phyloP scores from a whole-genome alignment of 2,329 filamentous ascomycete species.

The Huntiella abstrusa region DNA sequence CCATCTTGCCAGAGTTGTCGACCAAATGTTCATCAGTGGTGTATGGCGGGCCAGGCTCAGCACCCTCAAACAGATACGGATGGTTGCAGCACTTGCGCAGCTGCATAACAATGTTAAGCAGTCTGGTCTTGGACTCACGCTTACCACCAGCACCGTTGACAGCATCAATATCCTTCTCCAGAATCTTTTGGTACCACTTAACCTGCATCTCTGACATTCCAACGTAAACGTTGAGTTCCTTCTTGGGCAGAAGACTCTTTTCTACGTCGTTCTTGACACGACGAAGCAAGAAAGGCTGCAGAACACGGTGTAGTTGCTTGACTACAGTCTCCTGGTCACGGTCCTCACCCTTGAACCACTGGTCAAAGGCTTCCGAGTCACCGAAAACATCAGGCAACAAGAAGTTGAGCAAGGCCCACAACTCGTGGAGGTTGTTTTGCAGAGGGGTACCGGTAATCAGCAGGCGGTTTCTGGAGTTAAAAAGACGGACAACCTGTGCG shows the following conservation, averaged over 20 bases:
- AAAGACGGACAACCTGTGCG: constrained; percentile 87
- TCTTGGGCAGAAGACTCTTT: constrained; percentile 92
- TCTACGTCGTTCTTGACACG: constrained; percentile 96
- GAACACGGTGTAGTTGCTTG: constrained; percentile 80
- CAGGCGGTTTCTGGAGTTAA: constrained; percentile 85
- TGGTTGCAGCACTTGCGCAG: constrained; percentile 98
- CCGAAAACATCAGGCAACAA: constrained; percentile 95
- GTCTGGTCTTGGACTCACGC: constrained; percentile 87
- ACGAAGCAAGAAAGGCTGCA: constrained; percentile 83
- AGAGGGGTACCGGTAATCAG: constrained; percentile 92
- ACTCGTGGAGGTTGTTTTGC: constrained; percentile 93
- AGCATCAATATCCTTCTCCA: constrained; percentile 97
- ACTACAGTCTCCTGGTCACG: constrained; percentile 89
- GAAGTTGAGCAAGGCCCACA: constrained; percentile 96
- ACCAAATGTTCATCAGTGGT: constrained; percentile 94
- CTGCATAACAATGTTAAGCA: constrained; percentile 99
- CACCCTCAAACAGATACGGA: constrained; percentile 92
- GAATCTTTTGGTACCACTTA: constrained; percentile 97
- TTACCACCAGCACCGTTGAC: constrained; percentile 94
- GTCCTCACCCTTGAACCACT: constrained; percentile 88
- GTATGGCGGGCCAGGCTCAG: constrained; percentile 90
- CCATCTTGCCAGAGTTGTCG: constrained; percentile 91
- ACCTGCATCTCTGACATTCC: constrained; percentile 99
- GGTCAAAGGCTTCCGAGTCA: constrained; percentile 88
- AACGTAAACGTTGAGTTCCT: constrained; percentile 90